Evolutionary conservation across 129 eudicot species (phyloP).

Genomic region (Flaveria sonorensis): DNA sequence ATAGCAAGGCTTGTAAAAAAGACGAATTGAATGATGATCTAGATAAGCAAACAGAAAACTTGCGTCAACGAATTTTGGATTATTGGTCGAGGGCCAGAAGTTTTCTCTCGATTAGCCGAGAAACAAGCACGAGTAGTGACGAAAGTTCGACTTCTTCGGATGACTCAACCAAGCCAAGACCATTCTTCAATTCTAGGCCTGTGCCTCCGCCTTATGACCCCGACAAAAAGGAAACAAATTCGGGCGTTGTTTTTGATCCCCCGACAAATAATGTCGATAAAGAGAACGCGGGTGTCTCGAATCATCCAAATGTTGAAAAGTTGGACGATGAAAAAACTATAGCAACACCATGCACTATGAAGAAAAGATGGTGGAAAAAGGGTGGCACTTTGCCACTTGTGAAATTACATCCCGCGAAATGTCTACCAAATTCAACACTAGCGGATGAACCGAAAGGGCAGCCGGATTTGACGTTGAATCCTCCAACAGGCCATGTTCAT

Average conservation of each 20-base stretch:
- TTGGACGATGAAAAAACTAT: constrained; percentile 5
- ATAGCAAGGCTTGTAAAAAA: not conserved
- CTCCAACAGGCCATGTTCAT: constrained; percentile 43
- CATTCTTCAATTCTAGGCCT: constrained; percentile 26
- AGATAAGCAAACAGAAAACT: constrained; percentile 12
- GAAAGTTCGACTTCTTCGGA: constrained; percentile 32
- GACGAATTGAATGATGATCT: constrained; percentile 14
- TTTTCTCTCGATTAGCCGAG: constrained; percentile 25
- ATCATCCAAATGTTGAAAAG: constrained; percentile 8
- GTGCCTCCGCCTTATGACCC: constrained; percentile 52
- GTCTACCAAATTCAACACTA: constrained; percentile 14
- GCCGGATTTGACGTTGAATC: constrained; percentile 24
- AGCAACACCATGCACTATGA: not conserved
- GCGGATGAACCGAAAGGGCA: constrained; percentile 24
- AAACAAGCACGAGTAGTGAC: constrained; percentile 25
- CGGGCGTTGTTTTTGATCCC: not conserved
- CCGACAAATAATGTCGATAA: not conserved
- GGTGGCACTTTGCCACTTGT: constrained; percentile 15
- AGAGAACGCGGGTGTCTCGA: constrained; percentile 38
- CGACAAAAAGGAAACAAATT: constrained; percentile 1
- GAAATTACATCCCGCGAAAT: constrained; percentile 40
- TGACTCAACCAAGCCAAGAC: constrained; percentile 36
- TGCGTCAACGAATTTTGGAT: constrained; percentile 30
- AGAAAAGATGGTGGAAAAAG: constrained; percentile 20
- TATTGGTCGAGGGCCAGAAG: constrained; percentile 32